phyloP scores from a whole-genome alignment of 768 basidiomycete genomes.

The Leccinum broughii region DNA sequence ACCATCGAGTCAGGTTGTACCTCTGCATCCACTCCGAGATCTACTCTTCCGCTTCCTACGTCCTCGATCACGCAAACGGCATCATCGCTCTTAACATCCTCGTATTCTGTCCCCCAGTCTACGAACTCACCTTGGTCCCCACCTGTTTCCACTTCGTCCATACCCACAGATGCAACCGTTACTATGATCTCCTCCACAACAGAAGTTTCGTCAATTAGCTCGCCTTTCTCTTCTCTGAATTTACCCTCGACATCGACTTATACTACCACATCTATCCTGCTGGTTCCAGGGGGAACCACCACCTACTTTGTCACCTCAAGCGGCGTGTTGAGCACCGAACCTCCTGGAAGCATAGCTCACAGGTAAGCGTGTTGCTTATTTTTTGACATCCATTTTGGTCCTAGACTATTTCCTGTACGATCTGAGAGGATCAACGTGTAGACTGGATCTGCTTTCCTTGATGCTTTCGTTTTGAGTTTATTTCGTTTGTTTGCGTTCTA shows the following conservation, averaged over 20 bases:
- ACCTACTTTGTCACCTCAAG: conserved; percentile 24
- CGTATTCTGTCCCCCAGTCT: background rate
- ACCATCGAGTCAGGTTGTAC: conserved; percentile 2
- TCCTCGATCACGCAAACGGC: background rate
- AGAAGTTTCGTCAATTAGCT: conserved; percentile 6
- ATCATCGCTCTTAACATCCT: conserved; percentile 2
- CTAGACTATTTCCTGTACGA: conserved; percentile 4
- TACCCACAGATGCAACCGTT: conserved; percentile 5
- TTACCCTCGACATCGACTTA: conserved; percentile 20
- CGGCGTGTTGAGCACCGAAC: conserved; percentile 25
- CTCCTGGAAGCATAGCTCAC: conserved; percentile 1
- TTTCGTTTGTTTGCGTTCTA: conserved; percentile 11
- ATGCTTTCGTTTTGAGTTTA: conserved; percentile 1
- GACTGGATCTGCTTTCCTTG: conserved; percentile 8
- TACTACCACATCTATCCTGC: conserved; percentile 20
- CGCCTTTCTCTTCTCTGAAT: background rate
- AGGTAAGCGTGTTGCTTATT: conserved; percentile 19
- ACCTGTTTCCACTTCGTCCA: background rate
- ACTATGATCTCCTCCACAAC: conserved; percentile 19
- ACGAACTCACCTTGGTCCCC: background rate
- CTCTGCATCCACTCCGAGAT: background rate
- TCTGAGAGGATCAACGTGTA: conserved; percentile 12
- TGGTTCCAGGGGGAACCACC: conserved; percentile 13
- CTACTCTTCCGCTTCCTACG: background rate
- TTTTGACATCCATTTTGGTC: background rate